These are phyloP conservation scores for Hypoxylon sp. DNA, from an alignment of 2,329 filamentous ascomycete species.

Conservation along the genomic window DNA sequence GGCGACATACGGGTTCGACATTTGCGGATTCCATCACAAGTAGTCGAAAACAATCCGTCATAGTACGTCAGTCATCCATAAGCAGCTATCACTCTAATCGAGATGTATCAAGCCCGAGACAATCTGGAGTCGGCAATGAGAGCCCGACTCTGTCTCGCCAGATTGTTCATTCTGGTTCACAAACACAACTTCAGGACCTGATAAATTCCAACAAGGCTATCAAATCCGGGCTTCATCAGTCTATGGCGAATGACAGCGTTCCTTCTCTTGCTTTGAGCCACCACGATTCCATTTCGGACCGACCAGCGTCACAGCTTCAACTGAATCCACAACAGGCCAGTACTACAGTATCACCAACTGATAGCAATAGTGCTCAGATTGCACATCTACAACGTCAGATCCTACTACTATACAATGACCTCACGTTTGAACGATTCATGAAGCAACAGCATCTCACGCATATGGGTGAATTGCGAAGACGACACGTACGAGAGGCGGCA, in stretches of 20 bases:
- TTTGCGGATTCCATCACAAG: constrained; percentile 62
- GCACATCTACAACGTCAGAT: constrained; percentile 79
- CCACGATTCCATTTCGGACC: constrained; percentile 63
- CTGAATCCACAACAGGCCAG: constrained; percentile 50
- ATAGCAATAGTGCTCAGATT: constrained; percentile 47
- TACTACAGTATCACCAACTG: constrained; percentile 49
- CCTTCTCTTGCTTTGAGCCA: constrained; percentile 68
- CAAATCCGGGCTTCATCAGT: constrained; percentile 69
- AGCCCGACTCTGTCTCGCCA: constrained; percentile 75
- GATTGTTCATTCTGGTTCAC: constrained; percentile 63
- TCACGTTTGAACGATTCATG: constrained; percentile 86
- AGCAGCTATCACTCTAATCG: constrained; percentile 67
- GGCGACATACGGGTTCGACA: constrained; percentile 69
- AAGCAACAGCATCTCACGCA: constrained; percentile 87
- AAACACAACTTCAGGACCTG: constrained; percentile 72
- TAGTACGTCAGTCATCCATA: constrained; percentile 64
- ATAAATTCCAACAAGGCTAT: constrained; percentile 72
- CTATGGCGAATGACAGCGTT: constrained; percentile 71
- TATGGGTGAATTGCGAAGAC: constrained; percentile 82
- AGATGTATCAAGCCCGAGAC: constrained; percentile 62
- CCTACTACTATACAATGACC: constrained; percentile 82
- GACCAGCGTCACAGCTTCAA: constrained; percentile 52
- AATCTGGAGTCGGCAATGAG: constrained; percentile 63
- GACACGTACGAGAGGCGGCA: constrained; percentile 81
- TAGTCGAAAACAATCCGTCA: constrained; percentile 56